Evolutionary conservation across 805 yeast genomes (phyloP).

Genomic region (Diddensiella transvaalensis): DNA sequence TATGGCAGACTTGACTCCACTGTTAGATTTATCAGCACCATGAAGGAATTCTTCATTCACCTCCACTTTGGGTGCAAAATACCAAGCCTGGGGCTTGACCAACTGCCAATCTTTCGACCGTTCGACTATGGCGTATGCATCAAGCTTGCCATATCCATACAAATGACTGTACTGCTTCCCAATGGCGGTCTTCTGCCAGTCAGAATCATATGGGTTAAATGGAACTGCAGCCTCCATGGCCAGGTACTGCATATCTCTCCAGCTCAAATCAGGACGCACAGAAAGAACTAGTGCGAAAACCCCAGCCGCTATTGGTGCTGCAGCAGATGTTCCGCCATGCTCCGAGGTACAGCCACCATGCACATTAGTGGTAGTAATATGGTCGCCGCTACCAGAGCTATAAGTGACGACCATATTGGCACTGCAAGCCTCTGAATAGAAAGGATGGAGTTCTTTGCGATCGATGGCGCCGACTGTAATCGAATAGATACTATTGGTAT

Average conservation of each 20-base stretch:
- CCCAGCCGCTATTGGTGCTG: conserved; percentile 99
- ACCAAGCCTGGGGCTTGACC: conserved; percentile 92
- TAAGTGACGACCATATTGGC: conserved; percentile 94
- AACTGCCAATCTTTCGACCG: conserved; percentile 71
- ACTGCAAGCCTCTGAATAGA: conserved; percentile 87
- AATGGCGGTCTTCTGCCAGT: conserved; percentile 70
- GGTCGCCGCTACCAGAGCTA: conserved; percentile 86
- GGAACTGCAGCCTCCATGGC: conserved; percentile 68
- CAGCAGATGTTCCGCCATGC: conserved; percentile 98
- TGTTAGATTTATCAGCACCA: conserved; percentile 3
- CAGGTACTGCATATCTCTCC: conserved; percentile 94
- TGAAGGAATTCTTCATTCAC: conserved; percentile 32
- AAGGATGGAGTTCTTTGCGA: conserved; percentile 79
- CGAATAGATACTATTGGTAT: conserved; percentile 91
- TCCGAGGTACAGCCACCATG: conserved; percentile 59
- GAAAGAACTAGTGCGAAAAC: conserved; percentile 76
- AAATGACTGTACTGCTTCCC: conserved; percentile 72
- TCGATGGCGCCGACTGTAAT: conserved; percentile 95
- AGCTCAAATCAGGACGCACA: conserved; percentile 81
- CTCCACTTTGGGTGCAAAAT: conserved; percentile 43
- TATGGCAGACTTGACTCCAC: conserved; percentile 22
- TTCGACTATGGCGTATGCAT: conserved; percentile 70
- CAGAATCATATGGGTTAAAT: conserved; percentile 61
- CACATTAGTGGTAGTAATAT: conserved; percentile 83
- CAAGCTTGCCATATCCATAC: conserved; percentile 90